phyloP scores from a whole-genome alignment of 176 grass and related monocot species.

The Juncus inflexus region DNA sequence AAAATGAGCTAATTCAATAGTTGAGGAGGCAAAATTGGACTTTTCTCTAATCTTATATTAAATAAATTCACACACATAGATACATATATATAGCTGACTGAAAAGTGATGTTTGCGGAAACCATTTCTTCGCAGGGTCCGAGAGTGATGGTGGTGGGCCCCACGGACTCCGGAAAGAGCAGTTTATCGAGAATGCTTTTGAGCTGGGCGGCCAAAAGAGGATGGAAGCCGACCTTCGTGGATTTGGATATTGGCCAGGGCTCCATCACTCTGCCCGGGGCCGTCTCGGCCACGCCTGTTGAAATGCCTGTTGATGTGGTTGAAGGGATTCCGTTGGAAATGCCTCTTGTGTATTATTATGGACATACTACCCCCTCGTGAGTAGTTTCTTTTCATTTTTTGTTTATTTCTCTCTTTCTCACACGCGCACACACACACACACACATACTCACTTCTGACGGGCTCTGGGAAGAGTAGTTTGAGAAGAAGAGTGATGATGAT shows the following conservation, averaged over 20 bases:
- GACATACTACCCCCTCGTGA: slow-evolving; percentile 77
- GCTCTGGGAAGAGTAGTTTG: too few species aligned
- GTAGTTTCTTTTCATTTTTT: too few species aligned
- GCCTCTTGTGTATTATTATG: slow-evolving; percentile 84
- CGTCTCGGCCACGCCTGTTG: slow-evolving; percentile 81
- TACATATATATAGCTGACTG: too few species aligned
- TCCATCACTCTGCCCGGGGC: slow-evolving; percentile 89
- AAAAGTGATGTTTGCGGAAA: too few species aligned
- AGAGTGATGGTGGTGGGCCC: slow-evolving; percentile 86
- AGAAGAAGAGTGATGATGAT: too few species aligned
- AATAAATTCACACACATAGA: too few species aligned
- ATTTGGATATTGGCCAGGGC: slow-evolving; percentile 89
- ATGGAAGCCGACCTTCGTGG: slow-evolving; percentile 89
- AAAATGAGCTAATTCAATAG: too few species aligned
- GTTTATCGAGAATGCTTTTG: slow-evolving; percentile 78
- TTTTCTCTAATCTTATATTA: too few species aligned
- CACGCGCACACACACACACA: too few species aligned
- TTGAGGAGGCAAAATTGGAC: too few species aligned
- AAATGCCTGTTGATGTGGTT: slow-evolving; percentile 90
- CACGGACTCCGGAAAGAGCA: slow-evolving; percentile 94
- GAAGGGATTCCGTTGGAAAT: slow-evolving; percentile 97
- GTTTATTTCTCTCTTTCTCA: too few species aligned
- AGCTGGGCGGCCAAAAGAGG: slow-evolving; percentile 80
- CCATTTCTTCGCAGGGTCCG: slow-evolving; percentile 43
- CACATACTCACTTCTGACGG: too few species aligned